phyloP scores from a whole-genome alignment of 352 stramenopile species.

The Pythium volutum region DNA sequence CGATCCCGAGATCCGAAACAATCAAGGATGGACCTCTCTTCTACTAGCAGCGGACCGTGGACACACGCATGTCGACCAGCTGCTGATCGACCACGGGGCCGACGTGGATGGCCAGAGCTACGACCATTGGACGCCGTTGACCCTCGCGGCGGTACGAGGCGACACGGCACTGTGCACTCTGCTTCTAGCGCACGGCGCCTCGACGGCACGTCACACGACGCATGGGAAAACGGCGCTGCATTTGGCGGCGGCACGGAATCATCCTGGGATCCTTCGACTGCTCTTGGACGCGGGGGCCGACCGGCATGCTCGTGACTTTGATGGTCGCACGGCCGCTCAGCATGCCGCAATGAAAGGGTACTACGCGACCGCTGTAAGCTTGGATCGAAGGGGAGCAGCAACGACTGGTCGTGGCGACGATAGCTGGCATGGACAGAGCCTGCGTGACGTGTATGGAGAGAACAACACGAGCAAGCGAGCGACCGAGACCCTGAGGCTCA shows the following conservation, averaged over 20 bases:
- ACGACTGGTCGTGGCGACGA: neutral
- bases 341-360: neutral
- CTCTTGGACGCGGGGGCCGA: neutral
- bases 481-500: neutral
- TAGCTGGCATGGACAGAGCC: neutral
- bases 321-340: neutral
- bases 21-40: neutral
- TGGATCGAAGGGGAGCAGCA: neutral
- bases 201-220: neutral
- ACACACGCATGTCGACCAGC: neutral
- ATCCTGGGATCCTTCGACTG: neutral
- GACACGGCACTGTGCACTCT: neutral
- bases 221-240: constrained; percentile 8
- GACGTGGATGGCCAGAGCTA: neutral
- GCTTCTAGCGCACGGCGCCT: neutral
- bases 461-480: neutral
- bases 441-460: neutral
- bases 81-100: constrained; percentile 4
- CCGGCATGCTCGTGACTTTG: neutral
- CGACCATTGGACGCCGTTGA: constrained; percentile 10
- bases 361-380: neutral
- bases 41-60: neutral
- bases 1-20: neutral
- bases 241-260: neutral
- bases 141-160: neutral